These are phyloP conservation scores for Citrus medica DNA, from an alignment of 345 rosid genomes.

Conservation along the genomic window DNA sequence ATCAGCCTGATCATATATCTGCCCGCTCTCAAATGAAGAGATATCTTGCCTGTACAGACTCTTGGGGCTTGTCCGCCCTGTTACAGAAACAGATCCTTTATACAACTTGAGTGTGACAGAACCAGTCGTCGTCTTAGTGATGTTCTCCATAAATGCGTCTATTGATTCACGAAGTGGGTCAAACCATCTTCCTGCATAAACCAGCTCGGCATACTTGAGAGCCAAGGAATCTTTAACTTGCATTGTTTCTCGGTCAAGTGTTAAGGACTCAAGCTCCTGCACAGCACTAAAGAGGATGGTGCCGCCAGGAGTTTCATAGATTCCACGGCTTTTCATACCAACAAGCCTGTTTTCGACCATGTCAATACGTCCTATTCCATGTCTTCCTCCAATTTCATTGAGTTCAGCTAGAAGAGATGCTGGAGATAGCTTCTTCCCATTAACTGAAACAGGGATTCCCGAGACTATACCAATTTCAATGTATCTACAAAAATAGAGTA, in stretches of 20 bases:
- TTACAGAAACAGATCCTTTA: constrained; percentile 69
- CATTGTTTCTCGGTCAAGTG: constrained; percentile 79
- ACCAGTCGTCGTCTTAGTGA: constrained; percentile 70
- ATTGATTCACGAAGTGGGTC: constrained; percentile 78
- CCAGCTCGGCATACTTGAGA: constrained; percentile 84
- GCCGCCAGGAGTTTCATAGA: constrained; percentile 98
- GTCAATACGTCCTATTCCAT: constrained; percentile 86
- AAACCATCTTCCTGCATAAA: constrained; percentile 96
- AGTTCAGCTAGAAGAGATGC: constrained; percentile 69
- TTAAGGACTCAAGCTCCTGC: constrained; percentile 79
- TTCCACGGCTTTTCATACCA: constrained; percentile 96
- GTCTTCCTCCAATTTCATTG: constrained; percentile 76
- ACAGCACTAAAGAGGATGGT: constrained; percentile 78
- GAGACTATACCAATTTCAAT: constrained; percentile 66
- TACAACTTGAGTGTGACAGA: constrained; percentile 71
- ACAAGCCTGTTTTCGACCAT: constrained; percentile 92
- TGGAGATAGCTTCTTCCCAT: constrained; percentile 67
- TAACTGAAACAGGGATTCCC: constrained; percentile 72
- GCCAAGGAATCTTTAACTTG: constrained; percentile 78
- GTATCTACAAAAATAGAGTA: constrained; percentile 38
- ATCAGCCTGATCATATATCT: constrained; percentile 87
- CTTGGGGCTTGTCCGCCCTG: constrained; percentile 61
- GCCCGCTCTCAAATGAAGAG: constrained; percentile 79
- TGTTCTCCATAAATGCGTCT: constrained; percentile 86
- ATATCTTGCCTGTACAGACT: constrained; percentile 89